Conservation (phyloP, 2,329 filamentous ascomycete genomes). For the Colletotrichum sp. region DNA sequence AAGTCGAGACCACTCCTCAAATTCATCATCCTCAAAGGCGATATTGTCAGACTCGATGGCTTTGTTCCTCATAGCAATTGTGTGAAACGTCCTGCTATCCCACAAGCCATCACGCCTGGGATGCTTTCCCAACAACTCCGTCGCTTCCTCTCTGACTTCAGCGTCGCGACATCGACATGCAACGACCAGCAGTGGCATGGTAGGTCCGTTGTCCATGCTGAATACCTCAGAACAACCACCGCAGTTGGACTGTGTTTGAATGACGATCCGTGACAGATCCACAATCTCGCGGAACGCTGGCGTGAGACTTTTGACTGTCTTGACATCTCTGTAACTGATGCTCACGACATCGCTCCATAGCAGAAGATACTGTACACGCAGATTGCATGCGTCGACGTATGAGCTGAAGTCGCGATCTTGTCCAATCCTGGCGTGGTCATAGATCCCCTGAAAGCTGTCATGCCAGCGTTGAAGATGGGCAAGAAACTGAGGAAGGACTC, state of each 20-base stretch:
- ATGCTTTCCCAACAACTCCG: constrained; percentile 42
- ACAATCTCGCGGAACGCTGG: constrained; percentile 48
- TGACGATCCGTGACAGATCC: constrained; percentile 37
- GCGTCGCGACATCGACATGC: constrained; percentile 45
- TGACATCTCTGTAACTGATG: constrained; percentile 39
- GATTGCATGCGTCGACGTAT: constrained; percentile 42
- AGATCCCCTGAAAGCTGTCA: constrained; percentile 41
- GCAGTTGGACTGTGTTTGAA: constrained; percentile 26
- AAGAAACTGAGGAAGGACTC: constrained; percentile 40
- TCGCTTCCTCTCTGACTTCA: constrained; percentile 41
- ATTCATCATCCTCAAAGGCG: constrained; percentile 34
- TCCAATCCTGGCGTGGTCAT: constrained; percentile 29
- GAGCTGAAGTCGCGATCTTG: constrained; percentile 22
- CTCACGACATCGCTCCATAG: constrained; percentile 42
- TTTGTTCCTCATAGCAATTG: constrained; percentile 41
- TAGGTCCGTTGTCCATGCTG: constrained; percentile 51
- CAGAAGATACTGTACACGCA: constrained; percentile 47
- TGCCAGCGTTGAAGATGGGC: constrained; percentile 46
- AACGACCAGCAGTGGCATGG: constrained; percentile 46
- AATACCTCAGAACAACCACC: constrained; percentile 35
- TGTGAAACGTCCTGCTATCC: constrained; percentile 44
- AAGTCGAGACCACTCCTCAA: constrained; percentile 44
- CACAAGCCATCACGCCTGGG: constrained; percentile 49
- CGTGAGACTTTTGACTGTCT: constrained; percentile 39
- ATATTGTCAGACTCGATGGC: constrained; percentile 36